Percentiles rank a stretch among this genome's conserved stretches.
These are phyloP conservation scores for Viola odorata DNA, from an alignment of 345 rosid species.

Conservation along the genomic window DNA sequence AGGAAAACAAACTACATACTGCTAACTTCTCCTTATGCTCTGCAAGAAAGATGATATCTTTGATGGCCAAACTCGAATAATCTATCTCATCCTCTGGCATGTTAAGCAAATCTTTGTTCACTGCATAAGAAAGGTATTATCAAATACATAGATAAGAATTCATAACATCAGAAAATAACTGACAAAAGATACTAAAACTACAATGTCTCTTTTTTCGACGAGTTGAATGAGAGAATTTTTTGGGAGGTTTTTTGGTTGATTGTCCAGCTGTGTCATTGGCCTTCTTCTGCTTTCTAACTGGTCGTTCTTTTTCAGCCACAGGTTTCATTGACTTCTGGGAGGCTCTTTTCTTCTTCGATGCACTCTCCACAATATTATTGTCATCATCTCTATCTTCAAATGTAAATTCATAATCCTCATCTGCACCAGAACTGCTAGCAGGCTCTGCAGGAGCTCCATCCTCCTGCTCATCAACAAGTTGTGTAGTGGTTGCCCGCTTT, in stretches of 20 bases:
- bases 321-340: constrained; percentile 34
- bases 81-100: constrained; percentile 69
- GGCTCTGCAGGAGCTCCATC: constrained; percentile 31
- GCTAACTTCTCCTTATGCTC: constrained; percentile 56
- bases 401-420: constrained; percentile 23
- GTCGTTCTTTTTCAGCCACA: constrained; percentile 24
- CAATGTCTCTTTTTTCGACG: constrained; percentile 55
- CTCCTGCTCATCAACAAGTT: constrained; percentile 33
- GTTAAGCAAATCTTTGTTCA: constrained; percentile 58
- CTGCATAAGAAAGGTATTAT: constrained; percentile 27
- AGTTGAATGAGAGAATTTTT: constrained; percentile 73
- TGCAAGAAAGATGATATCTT: constrained; percentile 64
- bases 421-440: constrained; percentile 17
- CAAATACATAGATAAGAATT: constrained; percentile 8
- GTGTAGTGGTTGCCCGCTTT: constrained; percentile 21
- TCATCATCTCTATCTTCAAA: constrained; percentile 12
- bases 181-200: constrained; percentile 22
- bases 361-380: constrained; percentile 24
- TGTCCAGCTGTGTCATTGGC: constrained; percentile 31
- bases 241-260: constrained; percentile 33
- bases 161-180: constrained; percentile 1
- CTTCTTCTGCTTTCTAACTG: constrained; percentile 34
- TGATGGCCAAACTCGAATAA: constrained; percentile 42
- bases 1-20: constrained; percentile 26
- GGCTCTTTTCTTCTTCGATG: constrained; percentile 24